Percentiles rank a stretch among this genome's conserved stretches.
Conservation (phyloP, 768 basidiomycete species). For the Tephrocybe sp. region DNA sequence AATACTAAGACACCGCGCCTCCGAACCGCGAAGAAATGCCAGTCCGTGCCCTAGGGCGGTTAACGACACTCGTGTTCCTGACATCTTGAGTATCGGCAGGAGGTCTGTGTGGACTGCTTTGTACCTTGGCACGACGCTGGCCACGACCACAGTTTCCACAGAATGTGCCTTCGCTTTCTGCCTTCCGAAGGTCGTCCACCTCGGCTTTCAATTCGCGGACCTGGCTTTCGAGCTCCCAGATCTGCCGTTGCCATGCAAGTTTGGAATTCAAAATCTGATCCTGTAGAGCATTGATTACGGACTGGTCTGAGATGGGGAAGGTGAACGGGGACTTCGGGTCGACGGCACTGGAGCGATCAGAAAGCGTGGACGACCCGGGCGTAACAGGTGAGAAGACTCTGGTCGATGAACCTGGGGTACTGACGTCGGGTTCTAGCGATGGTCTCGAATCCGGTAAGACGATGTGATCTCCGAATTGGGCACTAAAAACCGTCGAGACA, state of each 20-base stretch:
- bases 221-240: slow-evolving; percentile 76
- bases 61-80: slow-evolving; percentile 43
- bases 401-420: slow-evolving; percentile 53
- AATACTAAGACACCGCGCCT: slow-evolving; percentile 39
- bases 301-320: slow-evolving; percentile 34
- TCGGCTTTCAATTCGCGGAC: slow-evolving; percentile 71
- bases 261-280: slow-evolving; percentile 60
- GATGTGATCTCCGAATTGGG: slow-evolving; percentile 59
- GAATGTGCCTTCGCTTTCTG: slow-evolving; percentile 34
- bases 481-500: slow-evolving; percentile 73
- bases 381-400: slow-evolving; percentile 43
- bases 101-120: background rate
- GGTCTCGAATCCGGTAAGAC: slow-evolving; percentile 32
- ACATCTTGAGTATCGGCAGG: slow-evolving; percentile 15
- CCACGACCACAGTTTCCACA: slow-evolving; percentile 68
- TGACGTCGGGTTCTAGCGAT: slow-evolving; percentile 40
- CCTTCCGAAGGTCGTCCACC: slow-evolving; percentile 53
- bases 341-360: slow-evolving; percentile 20
- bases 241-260: slow-evolving; percentile 68
- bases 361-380: slow-evolving; percentile 17
- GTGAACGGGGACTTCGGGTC: slow-evolving; percentile 28
- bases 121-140: slow-evolving; percentile 12
- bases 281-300: slow-evolving; percentile 53
- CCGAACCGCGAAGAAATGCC: slow-evolving; percentile 65
- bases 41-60: slow-evolving; percentile 69